phyloP scores from a whole-genome alignment of 1,284 basidiomycete genomes.

The Apiotrichum siamense region DNA sequence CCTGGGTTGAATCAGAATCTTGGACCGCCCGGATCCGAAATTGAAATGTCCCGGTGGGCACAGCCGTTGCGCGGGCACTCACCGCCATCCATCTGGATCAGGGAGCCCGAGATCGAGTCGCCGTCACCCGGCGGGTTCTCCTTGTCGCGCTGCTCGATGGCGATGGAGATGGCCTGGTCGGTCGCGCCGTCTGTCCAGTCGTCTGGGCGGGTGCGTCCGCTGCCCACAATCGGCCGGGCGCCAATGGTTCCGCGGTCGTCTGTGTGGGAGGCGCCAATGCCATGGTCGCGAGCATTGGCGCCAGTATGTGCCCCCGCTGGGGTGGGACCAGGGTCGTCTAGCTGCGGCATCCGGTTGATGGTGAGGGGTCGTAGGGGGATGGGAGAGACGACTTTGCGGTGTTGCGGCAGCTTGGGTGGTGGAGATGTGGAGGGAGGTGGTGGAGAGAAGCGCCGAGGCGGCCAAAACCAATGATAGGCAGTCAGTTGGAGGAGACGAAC shows the following conservation, averaged over 20 bases:
- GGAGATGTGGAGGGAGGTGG: background rate
- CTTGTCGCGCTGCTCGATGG: constrained; percentile 18
- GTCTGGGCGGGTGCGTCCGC: background rate
- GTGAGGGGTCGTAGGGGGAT: background rate
- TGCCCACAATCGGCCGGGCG: background rate
- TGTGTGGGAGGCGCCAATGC: background rate
- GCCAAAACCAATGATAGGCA: too few species aligned
- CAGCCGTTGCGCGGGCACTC: background rate
- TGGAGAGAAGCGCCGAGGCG: background rate
- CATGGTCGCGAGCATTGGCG: background rate
- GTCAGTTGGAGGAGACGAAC: too few species aligned
- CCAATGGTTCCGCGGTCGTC: background rate
- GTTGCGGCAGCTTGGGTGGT: background rate
- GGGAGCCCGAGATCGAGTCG: constrained; percentile 16
- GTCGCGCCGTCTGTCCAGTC: constrained; percentile 22
- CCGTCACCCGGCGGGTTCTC: constrained; percentile 19
- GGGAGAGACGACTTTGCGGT: background rate
- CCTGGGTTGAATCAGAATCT: constrained; percentile 13
- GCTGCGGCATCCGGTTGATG: background rate
- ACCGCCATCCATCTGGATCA: constrained; percentile 18
- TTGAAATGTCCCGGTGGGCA: too few species aligned
- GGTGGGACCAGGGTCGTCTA: background rate
- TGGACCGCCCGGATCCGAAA: too few species aligned
- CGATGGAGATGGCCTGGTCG: constrained; percentile 19
- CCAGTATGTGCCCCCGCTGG: background rate